phyloP scores from a whole-genome alignment of 106 monocot genomes.

The Ottelia alismoides region DNA sequence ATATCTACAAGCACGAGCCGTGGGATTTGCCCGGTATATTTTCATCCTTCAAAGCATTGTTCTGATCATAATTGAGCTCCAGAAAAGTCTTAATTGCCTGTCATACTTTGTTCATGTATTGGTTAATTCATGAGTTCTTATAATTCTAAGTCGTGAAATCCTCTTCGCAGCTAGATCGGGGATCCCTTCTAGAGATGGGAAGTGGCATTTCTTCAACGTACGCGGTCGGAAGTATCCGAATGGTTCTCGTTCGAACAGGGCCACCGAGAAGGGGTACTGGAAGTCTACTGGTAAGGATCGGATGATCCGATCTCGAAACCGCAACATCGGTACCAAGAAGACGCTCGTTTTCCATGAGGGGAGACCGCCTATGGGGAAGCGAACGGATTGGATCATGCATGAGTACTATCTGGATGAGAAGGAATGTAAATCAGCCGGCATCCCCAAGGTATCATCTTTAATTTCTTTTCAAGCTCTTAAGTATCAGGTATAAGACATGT shows the following conservation, averaged over 20 bases:
- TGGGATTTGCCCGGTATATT: constrained; percentile 66
- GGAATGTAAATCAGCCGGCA: constrained; percentile 26
- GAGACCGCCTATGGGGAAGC: constrained; percentile 50
- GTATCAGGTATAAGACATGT: no score
- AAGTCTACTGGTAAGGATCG: constrained; percentile 71
- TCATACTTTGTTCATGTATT: no score
- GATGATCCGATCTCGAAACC: constrained; percentile 23
- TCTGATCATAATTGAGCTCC: background rate
- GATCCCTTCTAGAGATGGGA: constrained; percentile 36
- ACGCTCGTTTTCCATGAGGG: constrained; percentile 73
- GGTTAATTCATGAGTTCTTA: no score
- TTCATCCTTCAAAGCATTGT: background rate
- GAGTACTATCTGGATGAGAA: constrained; percentile 50
- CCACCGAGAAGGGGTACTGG: constrained; percentile 60
- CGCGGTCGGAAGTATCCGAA: constrained; percentile 61
- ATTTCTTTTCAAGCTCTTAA: no score
- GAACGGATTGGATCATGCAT: constrained; percentile 80
- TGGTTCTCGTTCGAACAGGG: constrained; percentile 51
- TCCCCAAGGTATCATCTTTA: no score
- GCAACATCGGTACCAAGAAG: constrained; percentile 55
- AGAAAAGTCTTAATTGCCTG: no score
- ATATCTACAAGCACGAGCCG: constrained; percentile 64
- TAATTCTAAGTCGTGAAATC: no score
- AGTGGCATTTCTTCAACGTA: constrained; percentile 61
- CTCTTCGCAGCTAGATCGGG: constrained; percentile 41